phyloP scores from a whole-genome alignment of 352 stramenopile species.

The Phytophthora quininea region DNA sequence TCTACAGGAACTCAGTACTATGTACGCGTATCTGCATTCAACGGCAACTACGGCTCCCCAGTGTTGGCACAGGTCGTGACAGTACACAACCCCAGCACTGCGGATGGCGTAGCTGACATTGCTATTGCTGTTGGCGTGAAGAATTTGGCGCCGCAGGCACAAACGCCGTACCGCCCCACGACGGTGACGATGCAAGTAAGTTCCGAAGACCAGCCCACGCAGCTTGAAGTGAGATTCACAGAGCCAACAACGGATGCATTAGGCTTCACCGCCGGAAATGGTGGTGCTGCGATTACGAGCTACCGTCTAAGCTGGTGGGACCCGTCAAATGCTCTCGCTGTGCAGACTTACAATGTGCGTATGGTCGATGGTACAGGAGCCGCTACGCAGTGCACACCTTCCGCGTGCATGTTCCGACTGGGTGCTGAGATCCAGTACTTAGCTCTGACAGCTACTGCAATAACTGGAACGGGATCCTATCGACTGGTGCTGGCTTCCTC shows the following conservation, averaged over 20 bases:
- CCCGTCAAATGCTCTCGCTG: slow-evolving; percentile 48
- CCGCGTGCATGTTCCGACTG: slow-evolving; percentile 86
- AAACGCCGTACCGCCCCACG: slow-evolving; percentile 75
- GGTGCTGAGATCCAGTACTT: slow-evolving; percentile 93
- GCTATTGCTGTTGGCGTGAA: slow-evolving; percentile 18
- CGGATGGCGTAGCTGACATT: slow-evolving; percentile 19
- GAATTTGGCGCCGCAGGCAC: slow-evolving; percentile 49
- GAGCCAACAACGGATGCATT: slow-evolving; percentile 74
- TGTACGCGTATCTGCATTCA: slow-evolving; percentile 90
- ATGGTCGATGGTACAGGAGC: slow-evolving; percentile 42
- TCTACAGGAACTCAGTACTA: slow-evolving; percentile 82
- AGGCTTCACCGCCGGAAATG: slow-evolving; percentile 60
- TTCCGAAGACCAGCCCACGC: slow-evolving; percentile 67
- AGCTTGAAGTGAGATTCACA: slow-evolving; percentile 81
- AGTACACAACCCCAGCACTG: slow-evolving; percentile 19
- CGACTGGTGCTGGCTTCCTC: slow-evolving; percentile 57
- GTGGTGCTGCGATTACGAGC: slow-evolving; percentile 58
- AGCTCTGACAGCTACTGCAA: slow-evolving; percentile 65
- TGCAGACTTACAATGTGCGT: slow-evolving; percentile 57
- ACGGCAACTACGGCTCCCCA: slow-evolving; percentile 81
- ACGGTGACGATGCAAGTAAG: slow-evolving; percentile 81
- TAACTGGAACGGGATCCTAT: slow-evolving; percentile 66
- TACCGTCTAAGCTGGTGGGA: slow-evolving; percentile 72
- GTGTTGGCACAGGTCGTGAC: slow-evolving; percentile 55
- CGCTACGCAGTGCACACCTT: slow-evolving; percentile 34